phyloP scores from a whole-genome alignment of 140 eudicot species.

The Erigeron philadelphicus region DNA sequence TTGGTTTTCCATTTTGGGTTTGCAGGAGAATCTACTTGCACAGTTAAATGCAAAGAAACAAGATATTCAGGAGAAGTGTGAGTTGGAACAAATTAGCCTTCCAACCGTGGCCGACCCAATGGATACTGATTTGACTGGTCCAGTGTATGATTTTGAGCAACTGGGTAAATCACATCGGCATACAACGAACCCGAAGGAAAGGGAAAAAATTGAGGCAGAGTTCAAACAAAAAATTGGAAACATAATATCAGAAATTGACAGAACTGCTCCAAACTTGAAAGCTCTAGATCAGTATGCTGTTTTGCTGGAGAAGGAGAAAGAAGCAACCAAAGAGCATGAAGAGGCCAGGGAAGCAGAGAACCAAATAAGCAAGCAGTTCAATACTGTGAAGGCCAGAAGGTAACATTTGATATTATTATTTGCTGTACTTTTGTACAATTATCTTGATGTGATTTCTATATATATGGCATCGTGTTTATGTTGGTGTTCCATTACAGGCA shows the following conservation, averaged over 20 bases:
- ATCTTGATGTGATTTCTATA: not conserved
- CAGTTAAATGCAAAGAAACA: constrained; percentile 65
- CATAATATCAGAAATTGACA: constrained; percentile 71
- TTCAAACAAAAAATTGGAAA: constrained; percentile 71
- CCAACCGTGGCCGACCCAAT: constrained; percentile 77
- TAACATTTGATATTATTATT: constrained; percentile 19
- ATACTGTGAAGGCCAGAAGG: constrained; percentile 66
- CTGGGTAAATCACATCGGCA: constrained; percentile 63
- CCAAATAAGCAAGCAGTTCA: constrained; percentile 49
- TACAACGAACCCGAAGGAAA: constrained; percentile 57
- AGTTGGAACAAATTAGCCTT: constrained; percentile 61
- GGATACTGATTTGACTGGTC: constrained; percentile 69
- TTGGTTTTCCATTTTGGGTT: constrained; percentile 19
- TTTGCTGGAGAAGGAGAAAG: constrained; percentile 74
- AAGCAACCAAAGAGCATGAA: constrained; percentile 65
- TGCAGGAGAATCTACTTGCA: constrained; percentile 65
- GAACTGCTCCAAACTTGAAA: constrained; percentile 93
- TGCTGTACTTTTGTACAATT: not conserved
- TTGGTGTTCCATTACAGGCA: constrained; percentile 37
- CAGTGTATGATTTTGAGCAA: constrained; percentile 63
- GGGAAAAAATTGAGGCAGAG: constrained; percentile 81
- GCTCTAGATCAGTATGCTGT: constrained; percentile 90
- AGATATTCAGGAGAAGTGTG: constrained; percentile 90
- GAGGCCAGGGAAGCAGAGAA: constrained; percentile 81
- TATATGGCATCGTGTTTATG: constrained; percentile 1